Base-by-base conservation (phyloP, 2,329 filamentous ascomycete species). In the Aspergillus pseudoglaucus region DNA sequence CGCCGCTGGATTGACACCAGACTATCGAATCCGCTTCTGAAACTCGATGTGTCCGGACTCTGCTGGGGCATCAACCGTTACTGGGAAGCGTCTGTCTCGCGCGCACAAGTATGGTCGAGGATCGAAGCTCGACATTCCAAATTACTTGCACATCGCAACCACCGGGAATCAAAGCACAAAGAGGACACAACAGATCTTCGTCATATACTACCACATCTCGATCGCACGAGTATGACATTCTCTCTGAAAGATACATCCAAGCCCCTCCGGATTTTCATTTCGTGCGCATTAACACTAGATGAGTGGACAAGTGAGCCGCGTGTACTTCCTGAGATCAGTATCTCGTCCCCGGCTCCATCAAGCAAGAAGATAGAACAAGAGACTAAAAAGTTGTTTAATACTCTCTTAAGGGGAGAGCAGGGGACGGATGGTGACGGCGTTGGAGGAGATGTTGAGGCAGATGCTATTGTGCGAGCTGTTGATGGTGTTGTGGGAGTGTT, bases 31-130 rank as follows among this genome's bases (percentile, higher is more conserved):
- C 59, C 62, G 6, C 59, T 72, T 17, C 45, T 67, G 15, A 60
- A 61, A 23, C 59, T 66, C 3, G 68, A 72, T 44, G 54, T 72
- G 33, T 63, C 68, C 5, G 69, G 67, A 12, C 56, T 73, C 14
- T 72, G 69, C 49, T 69, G 66, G 61, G 70, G 69, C 3, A 61
- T 71, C 38, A 67, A 66, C 45, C 61, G 65, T 5, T 72, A 71
- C 50, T 72, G 68, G 68, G 69, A 71, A 56, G 63, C 63, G 5
- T 52, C 58, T 32, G 47, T 71, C 10, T 60, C 57, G n/a, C 67
- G 69, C 4, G 66, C 68, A 18, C 60, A 59, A 32, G 45, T 71
- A 43, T 71, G 70, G 68, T 57, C 63, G 25, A 54, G 60, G 32
- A 56, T 69, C 30, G 59, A 64, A 25, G 47, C 54, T n/a, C 60